phyloP scores from a whole-genome alignment of 495 filamentous ascomycete species.

The Cercophora samala region DNA sequence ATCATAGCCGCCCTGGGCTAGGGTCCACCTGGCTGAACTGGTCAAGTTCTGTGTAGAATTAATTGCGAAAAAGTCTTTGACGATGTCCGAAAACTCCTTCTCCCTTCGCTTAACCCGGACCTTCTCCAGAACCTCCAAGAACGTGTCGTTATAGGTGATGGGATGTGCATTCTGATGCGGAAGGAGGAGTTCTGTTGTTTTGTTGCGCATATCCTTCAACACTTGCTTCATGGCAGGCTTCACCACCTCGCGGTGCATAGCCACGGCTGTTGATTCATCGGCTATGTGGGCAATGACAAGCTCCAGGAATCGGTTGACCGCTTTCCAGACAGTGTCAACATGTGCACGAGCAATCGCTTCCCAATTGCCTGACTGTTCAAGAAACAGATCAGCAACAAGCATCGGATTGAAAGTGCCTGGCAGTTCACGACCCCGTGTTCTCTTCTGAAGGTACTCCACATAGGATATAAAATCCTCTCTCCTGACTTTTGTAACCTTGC shows the following conservation, averaged over 20 bases:
- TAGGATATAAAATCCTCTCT: slow-evolving; percentile 31
- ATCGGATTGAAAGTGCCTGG: slow-evolving; percentile 48
- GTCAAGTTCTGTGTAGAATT: too few species aligned
- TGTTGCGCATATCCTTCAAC: slow-evolving; percentile 23
- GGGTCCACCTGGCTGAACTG: not conserved
- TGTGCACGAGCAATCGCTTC: slow-evolving; percentile 25
- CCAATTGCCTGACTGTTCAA: slow-evolving; percentile 44
- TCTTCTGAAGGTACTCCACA: slow-evolving; percentile 32
- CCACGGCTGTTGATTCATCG: slow-evolving; percentile 31
- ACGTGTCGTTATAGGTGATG: slow-evolving; percentile 59
- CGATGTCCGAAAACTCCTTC: slow-evolving; percentile 16
- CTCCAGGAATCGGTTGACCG: slow-evolving; percentile 27
- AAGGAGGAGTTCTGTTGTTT: slow-evolving; percentile 35
- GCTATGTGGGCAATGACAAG: slow-evolving; percentile 30
- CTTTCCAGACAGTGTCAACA: slow-evolving; percentile 28
- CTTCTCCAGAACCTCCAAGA: slow-evolving; percentile 48
- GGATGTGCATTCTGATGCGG: slow-evolving; percentile 40
- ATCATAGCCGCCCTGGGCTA: slow-evolving; percentile 4
- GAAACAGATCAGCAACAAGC: slow-evolving; percentile 46
- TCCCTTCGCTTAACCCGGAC: slow-evolving; percentile 29
- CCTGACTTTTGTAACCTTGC: slow-evolving; percentile 9
- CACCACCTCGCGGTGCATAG: slow-evolving; percentile 32
- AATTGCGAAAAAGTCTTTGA: slow-evolving; percentile 12
- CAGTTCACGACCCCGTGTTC: slow-evolving; percentile 42
- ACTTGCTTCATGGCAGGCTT: slow-evolving; percentile 31